Evolutionary conservation across 1,139 yeast genomes (phyloP).

Genomic region (Sugiyamaella sp.): DNA sequence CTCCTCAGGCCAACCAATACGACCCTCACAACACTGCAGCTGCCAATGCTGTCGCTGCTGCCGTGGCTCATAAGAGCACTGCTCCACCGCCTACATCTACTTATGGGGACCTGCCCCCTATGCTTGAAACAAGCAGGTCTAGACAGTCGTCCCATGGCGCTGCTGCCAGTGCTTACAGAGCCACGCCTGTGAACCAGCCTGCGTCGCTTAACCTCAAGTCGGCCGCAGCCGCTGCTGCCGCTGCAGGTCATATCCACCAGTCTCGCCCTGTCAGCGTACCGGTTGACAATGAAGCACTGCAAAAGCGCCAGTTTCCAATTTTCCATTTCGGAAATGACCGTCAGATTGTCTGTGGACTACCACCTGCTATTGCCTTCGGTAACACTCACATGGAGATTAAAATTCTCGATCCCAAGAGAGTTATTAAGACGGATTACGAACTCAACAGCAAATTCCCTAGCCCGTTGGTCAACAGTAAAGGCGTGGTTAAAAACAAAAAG

Average conservation of each 20-base stretch:
- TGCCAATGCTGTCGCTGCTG: conserved; percentile 15
- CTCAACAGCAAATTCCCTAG: conserved; percentile 57
- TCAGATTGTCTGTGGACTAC: conserved; percentile 51
- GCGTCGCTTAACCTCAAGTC: conserved; percentile 22
- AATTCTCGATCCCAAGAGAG: conserved; percentile 34
- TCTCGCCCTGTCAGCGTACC: conserved; percentile 25
- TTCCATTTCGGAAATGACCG: conserved; percentile 68
- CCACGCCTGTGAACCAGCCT: conserved; percentile 11
- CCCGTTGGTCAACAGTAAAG: conserved; percentile 52
- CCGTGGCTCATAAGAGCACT: conserved; percentile 14
- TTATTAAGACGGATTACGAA: conserved; percentile 29
- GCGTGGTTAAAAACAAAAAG: conserved; percentile 54
- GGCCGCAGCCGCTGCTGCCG: conserved; percentile 21
- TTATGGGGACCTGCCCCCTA: conserved; percentile 16
- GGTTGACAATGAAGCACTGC: conserved; percentile 40
- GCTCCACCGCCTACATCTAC: conserved; percentile 19
- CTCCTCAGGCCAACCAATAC: conserved; percentile 7
- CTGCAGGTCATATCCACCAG: conserved; percentile 6
- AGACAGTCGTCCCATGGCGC: conserved; percentile 8
- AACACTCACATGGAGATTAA: conserved; percentile 38
- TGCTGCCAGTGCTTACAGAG: background rate
- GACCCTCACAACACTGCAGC: conserved; percentile 18
- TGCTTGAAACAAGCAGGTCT: conserved; percentile 10
- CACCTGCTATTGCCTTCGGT: conserved; percentile 44
- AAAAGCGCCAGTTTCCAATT: conserved; percentile 69